phyloP scores from a whole-genome alignment of 2,329 filamentous ascomycete genomes.

The Apiospora malaysiana region DNA sequence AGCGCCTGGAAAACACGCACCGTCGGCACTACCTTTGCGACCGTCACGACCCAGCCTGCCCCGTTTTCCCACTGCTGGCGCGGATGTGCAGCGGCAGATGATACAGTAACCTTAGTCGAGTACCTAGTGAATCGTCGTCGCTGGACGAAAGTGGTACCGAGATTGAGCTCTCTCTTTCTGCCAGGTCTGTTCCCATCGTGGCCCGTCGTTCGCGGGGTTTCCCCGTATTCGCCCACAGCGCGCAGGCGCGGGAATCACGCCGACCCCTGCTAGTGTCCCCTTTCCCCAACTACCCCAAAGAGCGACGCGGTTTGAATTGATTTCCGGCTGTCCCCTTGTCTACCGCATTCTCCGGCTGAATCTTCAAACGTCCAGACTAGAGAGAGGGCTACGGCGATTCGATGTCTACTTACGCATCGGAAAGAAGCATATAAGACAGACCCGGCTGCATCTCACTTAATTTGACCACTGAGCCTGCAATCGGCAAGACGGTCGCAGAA shows the following conservation, averaged over 20 bases:
- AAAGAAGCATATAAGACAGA: not conserved
- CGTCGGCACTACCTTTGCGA: not conserved
- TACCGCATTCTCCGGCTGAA: not conserved
- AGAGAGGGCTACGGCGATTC: not conserved
- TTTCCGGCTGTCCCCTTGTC: not conserved
- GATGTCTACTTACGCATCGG: not conserved
- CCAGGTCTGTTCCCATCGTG: not conserved
- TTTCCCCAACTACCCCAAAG: constrained; percentile 5
- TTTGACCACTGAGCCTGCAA: not conserved
- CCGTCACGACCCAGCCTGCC: not conserved
- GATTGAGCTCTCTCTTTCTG: no score
- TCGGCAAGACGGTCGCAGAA: not conserved
- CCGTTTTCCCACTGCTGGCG: not conserved
- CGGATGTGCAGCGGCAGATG: not conserved
- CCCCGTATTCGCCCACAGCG: not conserved
- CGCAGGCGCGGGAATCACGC: not conserved
- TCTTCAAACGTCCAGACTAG: not conserved
- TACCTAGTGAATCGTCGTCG: no score
- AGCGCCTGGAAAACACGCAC: not conserved
- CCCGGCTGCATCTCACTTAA: not conserved
- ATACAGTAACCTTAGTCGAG: no score
- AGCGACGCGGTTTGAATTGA: not conserved
- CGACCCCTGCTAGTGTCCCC: not conserved
- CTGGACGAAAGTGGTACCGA: not conserved
- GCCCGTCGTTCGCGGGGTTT: constrained; percentile 5